Conservation (phyloP, 1,284 basidiomycete genomes). For the Irpex sp. region DNA sequence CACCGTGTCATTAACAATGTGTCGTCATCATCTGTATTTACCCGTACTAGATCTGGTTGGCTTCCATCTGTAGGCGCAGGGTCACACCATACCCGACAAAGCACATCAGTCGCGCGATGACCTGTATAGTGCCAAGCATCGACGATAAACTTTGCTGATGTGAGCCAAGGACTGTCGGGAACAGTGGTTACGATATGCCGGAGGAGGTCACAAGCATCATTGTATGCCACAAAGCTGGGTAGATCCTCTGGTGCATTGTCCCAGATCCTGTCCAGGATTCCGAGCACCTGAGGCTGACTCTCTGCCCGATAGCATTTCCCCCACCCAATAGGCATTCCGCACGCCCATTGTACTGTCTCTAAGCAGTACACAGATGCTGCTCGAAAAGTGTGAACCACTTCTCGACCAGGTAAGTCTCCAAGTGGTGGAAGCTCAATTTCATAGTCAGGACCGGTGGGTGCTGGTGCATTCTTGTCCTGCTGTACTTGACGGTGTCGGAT, state of each 20-base stretch:
- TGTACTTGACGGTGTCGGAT: slow-evolving; percentile 3
- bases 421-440: slow-evolving; percentile 3
- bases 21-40: slow-evolving; percentile 8
- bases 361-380: slow-evolving; percentile 11
- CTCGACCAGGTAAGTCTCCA: background rate
- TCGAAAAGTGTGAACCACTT: slow-evolving; percentile 17
- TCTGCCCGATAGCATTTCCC: slow-evolving; percentile 17
- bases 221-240: slow-evolving; percentile 10
- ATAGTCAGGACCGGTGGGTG: too few relatives aligned
- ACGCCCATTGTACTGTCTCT: slow-evolving; percentile 16
- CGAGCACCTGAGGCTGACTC: slow-evolving; percentile 13
- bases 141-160: slow-evolving; percentile 12
- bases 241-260: slow-evolving; percentile 1
- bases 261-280: slow-evolving; percentile 10
- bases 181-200: slow-evolving; percentile 9
- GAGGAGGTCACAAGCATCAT: slow-evolving; percentile 17
- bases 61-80: slow-evolving; percentile 12
- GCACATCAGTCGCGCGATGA: slow-evolving; percentile 11
- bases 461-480: background rate
- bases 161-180: slow-evolving; percentile 8
- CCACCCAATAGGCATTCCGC: slow-evolving; percentile 19
- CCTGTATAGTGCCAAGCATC: slow-evolving; percentile 17
- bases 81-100: slow-evolving; percentile 14
- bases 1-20: too few relatives aligned
- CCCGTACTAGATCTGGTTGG: slow-evolving; percentile 11